phyloP scores from a whole-genome alignment of 1,139 yeast species.

The Candida frijolesensis region DNA sequence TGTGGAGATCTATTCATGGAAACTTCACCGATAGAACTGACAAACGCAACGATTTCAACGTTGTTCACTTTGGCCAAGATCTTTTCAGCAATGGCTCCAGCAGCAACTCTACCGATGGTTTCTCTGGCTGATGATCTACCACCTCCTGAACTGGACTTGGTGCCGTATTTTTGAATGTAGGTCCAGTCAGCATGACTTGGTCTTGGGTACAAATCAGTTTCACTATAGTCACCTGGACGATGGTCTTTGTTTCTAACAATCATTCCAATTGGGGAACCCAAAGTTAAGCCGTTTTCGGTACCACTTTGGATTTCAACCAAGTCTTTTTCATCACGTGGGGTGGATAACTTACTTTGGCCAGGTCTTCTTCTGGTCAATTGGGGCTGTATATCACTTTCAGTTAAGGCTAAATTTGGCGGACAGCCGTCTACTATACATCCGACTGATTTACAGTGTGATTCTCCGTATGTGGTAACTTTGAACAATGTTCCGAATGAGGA shows the following conservation, averaged over 20 bases:
- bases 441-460: slow-evolving; percentile 96
- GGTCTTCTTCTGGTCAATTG: slow-evolving; percentile 97
- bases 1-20: slow-evolving; percentile 74
- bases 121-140: slow-evolving; percentile 97
- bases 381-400: slow-evolving; percentile 90
- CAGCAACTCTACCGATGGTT: slow-evolving; percentile 98
- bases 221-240: slow-evolving; percentile 93
- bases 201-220: slow-evolving; percentile 92
- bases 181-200: slow-evolving; percentile 99
- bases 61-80: slow-evolving; percentile 72
- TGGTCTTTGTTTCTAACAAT: slow-evolving; percentile 91
- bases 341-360: slow-evolving; percentile 88
- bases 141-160: slow-evolving; percentile 94
- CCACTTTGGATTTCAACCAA: slow-evolving; percentile 92
- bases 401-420: slow-evolving; percentile 88
- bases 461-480: slow-evolving; percentile 93
- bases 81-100: slow-evolving; percentile 97
- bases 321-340: slow-evolving; percentile 96
- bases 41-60: slow-evolving; percentile 96
- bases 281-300: slow-evolving; percentile 84
- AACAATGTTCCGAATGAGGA: slow-evolving; percentile 48
- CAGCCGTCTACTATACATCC: slow-evolving; percentile 99
- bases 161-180: slow-evolving; percentile 85
- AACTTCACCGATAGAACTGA: slow-evolving; percentile 82
- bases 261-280: slow-evolving; percentile 97